Evolutionary conservation across 768 basidiomycete species (phyloP).

Genomic region (Calocybe cyanea): DNA sequence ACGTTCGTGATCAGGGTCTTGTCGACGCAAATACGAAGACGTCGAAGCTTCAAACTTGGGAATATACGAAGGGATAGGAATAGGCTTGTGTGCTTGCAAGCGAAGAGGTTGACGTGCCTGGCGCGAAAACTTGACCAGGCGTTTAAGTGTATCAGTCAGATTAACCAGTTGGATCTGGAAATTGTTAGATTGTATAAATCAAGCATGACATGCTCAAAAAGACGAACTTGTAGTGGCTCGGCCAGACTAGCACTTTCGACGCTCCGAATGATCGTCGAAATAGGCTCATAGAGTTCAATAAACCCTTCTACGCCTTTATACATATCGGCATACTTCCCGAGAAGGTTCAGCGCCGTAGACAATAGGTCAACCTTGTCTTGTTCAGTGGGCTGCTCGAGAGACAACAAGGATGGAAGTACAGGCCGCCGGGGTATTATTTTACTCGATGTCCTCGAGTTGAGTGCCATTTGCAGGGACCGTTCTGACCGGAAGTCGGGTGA

Average conservation of each 20-base stretch:
- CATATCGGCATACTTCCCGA: conserved; percentile 67
- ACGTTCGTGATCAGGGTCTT: conserved; percentile 91
- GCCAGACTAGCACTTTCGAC: conserved; percentile 46
- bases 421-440: conserved; percentile 39
- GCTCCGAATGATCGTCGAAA: conserved; percentile 52
- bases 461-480: conserved; percentile 32
- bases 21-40: conserved; percentile 71
- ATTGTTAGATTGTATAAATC: conserved; percentile 13
- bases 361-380: conserved; percentile 76
- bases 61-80: conserved; percentile 89
- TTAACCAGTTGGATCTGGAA: conserved; percentile 44
- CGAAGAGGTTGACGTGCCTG: conserved; percentile 74
- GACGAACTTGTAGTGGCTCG: conserved; percentile 51
- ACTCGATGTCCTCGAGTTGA: conserved; percentile 39
- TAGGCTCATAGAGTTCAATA: conserved; percentile 78
- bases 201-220: conserved; percentile 2
- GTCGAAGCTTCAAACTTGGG: conserved; percentile 86
- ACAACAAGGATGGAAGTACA: conserved; percentile 42
- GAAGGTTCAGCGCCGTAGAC: conserved; percentile 54
- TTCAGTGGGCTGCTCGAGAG: conserved; percentile 33
- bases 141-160: conserved; percentile 45
- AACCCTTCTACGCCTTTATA: conserved; percentile 81
- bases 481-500: conserved; percentile 64
- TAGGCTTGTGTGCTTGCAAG: conserved; percentile 92
- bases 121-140: conserved; percentile 69